A percentile compares a stretch with the other conserved stretches of the same genome.
These are phyloP conservation scores for Closterium sp. DNA, from an alignment of 139 green algal genomes.

Conservation along the genomic window DNA sequence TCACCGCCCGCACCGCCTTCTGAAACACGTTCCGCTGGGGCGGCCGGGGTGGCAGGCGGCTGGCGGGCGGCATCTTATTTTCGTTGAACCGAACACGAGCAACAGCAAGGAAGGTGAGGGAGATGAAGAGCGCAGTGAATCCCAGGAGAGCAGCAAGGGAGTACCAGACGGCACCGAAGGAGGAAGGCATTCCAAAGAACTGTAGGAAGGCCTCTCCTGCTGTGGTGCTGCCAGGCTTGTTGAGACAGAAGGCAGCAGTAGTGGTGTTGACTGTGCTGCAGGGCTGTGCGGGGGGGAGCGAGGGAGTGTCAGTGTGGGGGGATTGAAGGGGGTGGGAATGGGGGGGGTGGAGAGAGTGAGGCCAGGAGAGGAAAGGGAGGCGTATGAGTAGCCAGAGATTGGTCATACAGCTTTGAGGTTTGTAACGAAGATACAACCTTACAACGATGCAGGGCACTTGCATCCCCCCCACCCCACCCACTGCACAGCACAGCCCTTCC, in stretches of 20 bases:
- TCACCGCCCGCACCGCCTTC: not conserved
- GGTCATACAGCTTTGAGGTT: no score
- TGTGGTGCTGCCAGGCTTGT: not conserved
- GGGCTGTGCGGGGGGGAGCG: not conserved
- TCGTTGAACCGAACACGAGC: slow-evolving; percentile 2
- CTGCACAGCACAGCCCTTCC: no score
- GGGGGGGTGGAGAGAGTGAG: not conserved
- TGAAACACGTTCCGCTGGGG: not conserved
- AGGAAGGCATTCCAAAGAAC: not conserved
- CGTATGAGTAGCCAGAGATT: no score
- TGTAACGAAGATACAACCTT: no score
- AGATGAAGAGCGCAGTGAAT: slow-evolving; percentile 22
- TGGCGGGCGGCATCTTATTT: not conserved
- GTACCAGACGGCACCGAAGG: slow-evolving; percentile 9
- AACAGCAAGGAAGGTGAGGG: slow-evolving; percentile 26
- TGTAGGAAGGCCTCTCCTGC: not conserved
- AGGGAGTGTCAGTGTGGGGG: not conserved
- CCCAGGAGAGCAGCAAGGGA: not conserved
- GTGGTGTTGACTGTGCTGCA: not conserved
- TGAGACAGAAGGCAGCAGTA: not conserved
- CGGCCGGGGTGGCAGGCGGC: not conserved
- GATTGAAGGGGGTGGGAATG: not conserved
- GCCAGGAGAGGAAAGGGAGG: no score
- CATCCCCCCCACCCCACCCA: no score
- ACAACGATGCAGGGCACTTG: no score